Evolutionary conservation across 805 yeast genomes (phyloP).

Genomic region (Candida odintsovae): DNA sequence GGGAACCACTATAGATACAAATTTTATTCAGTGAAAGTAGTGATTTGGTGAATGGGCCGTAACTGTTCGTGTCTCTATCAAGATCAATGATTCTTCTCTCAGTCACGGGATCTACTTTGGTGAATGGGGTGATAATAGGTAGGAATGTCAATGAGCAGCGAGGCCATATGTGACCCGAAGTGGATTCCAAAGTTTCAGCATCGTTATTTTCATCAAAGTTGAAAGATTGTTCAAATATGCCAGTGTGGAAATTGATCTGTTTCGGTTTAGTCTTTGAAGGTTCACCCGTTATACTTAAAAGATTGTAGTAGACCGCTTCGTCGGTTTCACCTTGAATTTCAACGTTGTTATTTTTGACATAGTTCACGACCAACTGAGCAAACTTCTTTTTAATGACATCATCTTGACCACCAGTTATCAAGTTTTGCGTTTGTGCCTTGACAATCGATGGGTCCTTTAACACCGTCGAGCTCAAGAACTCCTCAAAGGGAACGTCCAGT

Average conservation of each 20-base stretch:
- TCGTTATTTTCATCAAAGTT: slow-evolving; percentile 8
- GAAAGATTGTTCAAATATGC: slow-evolving; percentile 17
- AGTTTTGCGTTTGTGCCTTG: slow-evolving; percentile 8
- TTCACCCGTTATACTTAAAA: slow-evolving; percentile 3
- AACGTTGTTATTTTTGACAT: slow-evolving; percentile 7
- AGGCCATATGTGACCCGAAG: slow-evolving; percentile 17
- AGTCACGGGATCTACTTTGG: slow-evolving; percentile 16
- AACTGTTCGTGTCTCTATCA: slow-evolving; percentile 11
- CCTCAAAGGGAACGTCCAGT: slow-evolving; percentile 3
- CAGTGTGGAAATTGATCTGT: slow-evolving; percentile 6
- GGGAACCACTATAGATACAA: slow-evolving; percentile 20
- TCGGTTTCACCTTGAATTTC: slow-evolving; percentile 11
- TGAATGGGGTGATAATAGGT: slow-evolving; percentile 7
- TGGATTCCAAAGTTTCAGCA: slow-evolving; percentile 9
- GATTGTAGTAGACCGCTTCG: slow-evolving; percentile 8
- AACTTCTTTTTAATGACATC: slow-evolving; percentile 10
- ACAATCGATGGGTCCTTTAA: slow-evolving; percentile 4
- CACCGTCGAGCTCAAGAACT: slow-evolving; percentile 8
- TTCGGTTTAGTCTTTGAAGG: neutral
- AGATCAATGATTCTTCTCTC: slow-evolving; percentile 18
- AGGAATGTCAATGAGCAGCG: slow-evolving; percentile 21
- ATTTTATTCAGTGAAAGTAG: slow-evolving; percentile 9
- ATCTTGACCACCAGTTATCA: slow-evolving; percentile 15
- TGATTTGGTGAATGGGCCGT: slow-evolving; percentile 18
- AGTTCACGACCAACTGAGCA: slow-evolving; percentile 11